Evolutionary conservation across 306 rosid genomes (phyloP).

Genomic region (Senna tora): DNA sequence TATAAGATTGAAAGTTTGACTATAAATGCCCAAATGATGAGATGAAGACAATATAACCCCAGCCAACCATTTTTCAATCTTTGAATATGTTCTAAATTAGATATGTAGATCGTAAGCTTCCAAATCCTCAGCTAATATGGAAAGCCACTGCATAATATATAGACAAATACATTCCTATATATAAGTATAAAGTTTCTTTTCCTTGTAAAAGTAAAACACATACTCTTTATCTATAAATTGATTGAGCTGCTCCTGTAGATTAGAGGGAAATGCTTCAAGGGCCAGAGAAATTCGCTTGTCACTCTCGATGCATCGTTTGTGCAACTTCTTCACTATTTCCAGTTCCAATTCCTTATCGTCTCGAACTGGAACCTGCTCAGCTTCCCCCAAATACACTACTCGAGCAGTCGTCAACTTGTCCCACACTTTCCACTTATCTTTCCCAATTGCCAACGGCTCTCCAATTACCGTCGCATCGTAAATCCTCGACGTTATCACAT

Average conservation of each 20-base stretch:
- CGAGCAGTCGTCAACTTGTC: constrained; percentile 90
- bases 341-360: constrained; percentile 94
- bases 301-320: constrained; percentile 57
- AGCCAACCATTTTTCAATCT: background rate
- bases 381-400: constrained; percentile 87
- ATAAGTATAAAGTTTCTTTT: background rate
- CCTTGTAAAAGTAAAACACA: background rate
- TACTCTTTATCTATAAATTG: constrained; percentile 76
- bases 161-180: background rate
- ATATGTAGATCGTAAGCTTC: background rate
- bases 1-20: background rate
- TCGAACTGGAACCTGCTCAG: constrained; percentile 88
- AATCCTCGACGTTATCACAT: constrained; percentile 75
- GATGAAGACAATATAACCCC: background rate
- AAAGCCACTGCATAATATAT: constrained; percentile 3
- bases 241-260: constrained; percentile 78
- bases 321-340: constrained; percentile 74
- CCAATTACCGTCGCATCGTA: constrained; percentile 90
- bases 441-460: constrained; percentile 90
- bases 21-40: background rate
- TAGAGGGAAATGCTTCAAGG: constrained; percentile 76
- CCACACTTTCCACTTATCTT: constrained; percentile 85
- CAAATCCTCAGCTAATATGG: background rate
- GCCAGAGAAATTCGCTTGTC: constrained; percentile 72
- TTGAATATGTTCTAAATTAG: background rate